Evolutionary conservation across 257 asterid species (phyloP).

Genomic region (Solanum piurae): DNA sequence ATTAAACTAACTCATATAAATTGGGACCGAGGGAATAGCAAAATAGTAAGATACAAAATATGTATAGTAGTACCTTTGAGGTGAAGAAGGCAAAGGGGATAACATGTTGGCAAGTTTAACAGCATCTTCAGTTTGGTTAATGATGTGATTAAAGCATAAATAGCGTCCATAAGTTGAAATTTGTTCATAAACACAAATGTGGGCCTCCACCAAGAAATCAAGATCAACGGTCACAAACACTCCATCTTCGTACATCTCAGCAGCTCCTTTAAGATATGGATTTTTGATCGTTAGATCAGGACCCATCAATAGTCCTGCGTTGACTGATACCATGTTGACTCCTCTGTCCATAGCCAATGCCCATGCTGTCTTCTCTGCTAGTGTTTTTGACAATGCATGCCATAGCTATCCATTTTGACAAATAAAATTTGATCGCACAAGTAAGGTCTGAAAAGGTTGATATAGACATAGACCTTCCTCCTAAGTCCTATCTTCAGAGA

Average conservation of each 20-base stretch:
- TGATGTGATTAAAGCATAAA: conserved; percentile 56
- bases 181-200: conserved; percentile 72
- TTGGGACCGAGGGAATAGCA: rapidly evolving
- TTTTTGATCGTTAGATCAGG: conserved; percentile 55
- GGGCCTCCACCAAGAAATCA: conserved; percentile 63
- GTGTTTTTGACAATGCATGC: conserved; percentile 74
- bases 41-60: too few relatives aligned
- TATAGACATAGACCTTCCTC: not conserved
- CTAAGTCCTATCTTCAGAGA: not conserved
- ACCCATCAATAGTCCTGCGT: conserved; percentile 53
- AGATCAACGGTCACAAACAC: conserved; percentile 75
- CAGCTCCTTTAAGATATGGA: conserved; percentile 77
- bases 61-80: not conserved
- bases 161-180: conserved; percentile 68
- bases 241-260: conserved; percentile 77
- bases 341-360: conserved; percentile 93
- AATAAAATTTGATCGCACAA: not conserved
- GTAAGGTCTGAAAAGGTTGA: rapidly evolving
- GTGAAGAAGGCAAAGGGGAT: conserved; percentile 7
- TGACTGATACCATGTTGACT: conserved; percentile 66
- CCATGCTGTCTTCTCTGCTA: conserved; percentile 86
- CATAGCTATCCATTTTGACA: conserved; percentile 38
- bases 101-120: conserved; percentile 39
- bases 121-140: conserved; percentile 44
- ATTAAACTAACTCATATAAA: too few relatives aligned